These are phyloP conservation scores for Rhizoctonia solani DNA, from an alignment of 1,284 basidiomycete genomes.

Conservation along the genomic window DNA sequence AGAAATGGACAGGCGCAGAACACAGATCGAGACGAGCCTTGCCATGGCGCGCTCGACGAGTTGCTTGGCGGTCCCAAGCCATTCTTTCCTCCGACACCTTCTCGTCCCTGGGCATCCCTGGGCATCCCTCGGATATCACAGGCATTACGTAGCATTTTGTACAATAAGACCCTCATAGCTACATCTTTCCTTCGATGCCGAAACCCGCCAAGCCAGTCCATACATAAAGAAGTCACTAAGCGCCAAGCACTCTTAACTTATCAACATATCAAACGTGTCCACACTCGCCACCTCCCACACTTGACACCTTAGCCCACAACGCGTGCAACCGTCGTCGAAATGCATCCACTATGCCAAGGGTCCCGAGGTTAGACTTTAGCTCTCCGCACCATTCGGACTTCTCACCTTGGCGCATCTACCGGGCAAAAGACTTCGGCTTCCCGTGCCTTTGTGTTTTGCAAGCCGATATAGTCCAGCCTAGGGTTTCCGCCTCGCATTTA, in stretches of 20 bases:
- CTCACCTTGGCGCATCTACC: conserved; percentile 72
- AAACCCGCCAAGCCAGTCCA: conserved; percentile 7
- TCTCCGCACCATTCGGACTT: no score
- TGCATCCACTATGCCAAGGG: conserved; percentile 18
- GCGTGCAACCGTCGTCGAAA: conserved; percentile 27
- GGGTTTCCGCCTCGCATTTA: neutral
- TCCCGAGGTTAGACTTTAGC: neutral
- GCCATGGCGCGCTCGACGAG: conserved; percentile 19
- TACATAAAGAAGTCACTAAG: conserved; percentile 3
- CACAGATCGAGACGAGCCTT: conserved; percentile 19
- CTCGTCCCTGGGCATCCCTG: neutral
- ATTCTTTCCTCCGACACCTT: neutral
- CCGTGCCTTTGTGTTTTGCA: conserved; percentile 57
- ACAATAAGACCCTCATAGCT: neutral
- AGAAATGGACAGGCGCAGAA: conserved; percentile 17
- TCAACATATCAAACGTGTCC: neutral
- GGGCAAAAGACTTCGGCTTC: conserved; percentile 82
- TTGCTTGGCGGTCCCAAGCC: neutral
- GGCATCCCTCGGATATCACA: neutral
- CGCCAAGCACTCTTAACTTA: neutral
- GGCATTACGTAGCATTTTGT: neutral
- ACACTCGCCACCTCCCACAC: neutral
- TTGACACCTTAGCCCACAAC: neutral
- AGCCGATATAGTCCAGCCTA: conserved; percentile 42
- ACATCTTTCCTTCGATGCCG: neutral